These are phyloP conservation scores for Phalaenopsis aphrodite DNA, from an alignment of 106 monocot genomes.

Conservation along the genomic window DNA sequence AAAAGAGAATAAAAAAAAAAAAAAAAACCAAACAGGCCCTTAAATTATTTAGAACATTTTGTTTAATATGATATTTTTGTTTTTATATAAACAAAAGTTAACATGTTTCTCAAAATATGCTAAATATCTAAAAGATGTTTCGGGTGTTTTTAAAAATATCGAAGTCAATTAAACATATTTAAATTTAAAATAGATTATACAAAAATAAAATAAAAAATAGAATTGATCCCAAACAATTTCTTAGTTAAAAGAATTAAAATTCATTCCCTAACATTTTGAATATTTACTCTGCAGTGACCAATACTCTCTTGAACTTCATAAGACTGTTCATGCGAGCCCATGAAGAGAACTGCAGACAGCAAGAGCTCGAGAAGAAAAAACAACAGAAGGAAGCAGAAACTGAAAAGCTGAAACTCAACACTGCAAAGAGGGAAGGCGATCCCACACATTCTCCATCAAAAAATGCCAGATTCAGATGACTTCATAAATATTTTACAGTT, in stretches of 20 bases:
- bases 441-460: slow-evolving; percentile 8
- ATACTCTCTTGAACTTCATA: slow-evolving; percentile 49
- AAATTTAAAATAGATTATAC: too few species aligned
- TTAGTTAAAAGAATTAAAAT: background rate
- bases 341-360: slow-evolving; percentile 55
- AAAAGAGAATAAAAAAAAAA: too few species aligned
- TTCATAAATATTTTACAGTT: background rate
- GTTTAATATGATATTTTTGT: too few species aligned
- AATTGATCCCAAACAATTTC: too few species aligned
- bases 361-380: slow-evolving; percentile 59
- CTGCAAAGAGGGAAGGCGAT: slow-evolving; percentile 16
- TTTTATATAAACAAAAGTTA: too few species aligned
- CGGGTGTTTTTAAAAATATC: too few species aligned
- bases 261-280: background rate
- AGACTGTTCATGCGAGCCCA: slow-evolving; percentile 50
- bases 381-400: slow-evolving; percentile 51
- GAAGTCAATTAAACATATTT: too few species aligned
- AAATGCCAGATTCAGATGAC: background rate
- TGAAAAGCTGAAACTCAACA: slow-evolving; percentile 30
- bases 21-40: too few species aligned
- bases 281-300: slow-evolving; percentile 26
- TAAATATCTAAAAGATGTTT: too few species aligned
- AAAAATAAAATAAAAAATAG: too few species aligned
- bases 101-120: too few species aligned
- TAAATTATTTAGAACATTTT: too few species aligned